Percentiles rank a stretch among this genome's conserved stretches.
Evolutionary conservation across 2,329 filamentous ascomycete genomes (phyloP).

Genomic region (Talaromyces sp.): DNA sequence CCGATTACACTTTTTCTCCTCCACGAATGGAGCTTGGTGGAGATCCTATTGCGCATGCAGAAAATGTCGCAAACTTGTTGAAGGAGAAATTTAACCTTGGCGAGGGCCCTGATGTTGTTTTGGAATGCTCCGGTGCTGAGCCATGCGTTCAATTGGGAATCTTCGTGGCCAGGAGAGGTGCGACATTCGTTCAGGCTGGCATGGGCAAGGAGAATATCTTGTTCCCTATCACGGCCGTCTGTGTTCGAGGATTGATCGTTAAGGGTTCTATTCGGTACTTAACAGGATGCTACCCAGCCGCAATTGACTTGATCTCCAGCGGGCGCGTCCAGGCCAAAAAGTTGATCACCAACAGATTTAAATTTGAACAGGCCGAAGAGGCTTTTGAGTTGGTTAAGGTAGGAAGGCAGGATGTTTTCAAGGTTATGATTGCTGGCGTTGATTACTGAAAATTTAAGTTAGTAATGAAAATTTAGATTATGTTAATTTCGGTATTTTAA

Average conservation of each 20-base stretch:
- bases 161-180: conserved; percentile 42
- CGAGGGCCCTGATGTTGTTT: conserved; percentile 46
- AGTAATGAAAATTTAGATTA: no score
- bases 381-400: conserved; percentile 45
- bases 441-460: no score
- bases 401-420: conserved; percentile 36
- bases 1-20: conserved; percentile 42
- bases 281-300: conserved; percentile 46
- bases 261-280: conserved; percentile 51
- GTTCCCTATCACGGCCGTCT: conserved; percentile 49
- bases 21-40: conserved; percentile 25
- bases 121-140: conserved; percentile 47
- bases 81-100: conserved; percentile 35
- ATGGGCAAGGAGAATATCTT: conserved; percentile 49
- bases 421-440: conserved; percentile 36
- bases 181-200: conserved; percentile 49
- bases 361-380: conserved; percentile 45
- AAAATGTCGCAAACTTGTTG: conserved; percentile 37
- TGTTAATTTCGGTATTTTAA: no score
- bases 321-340: conserved; percentile 39
- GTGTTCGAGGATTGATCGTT: conserved; percentile 45
- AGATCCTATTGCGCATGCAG: conserved; percentile 6
- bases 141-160: conserved; percentile 47
- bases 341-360: conserved; percentile 37
- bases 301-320: conserved; percentile 45